Base-by-base conservation (phyloP, 257 asterid genomes). In the Ophiorrhiza pumila region DNA sequence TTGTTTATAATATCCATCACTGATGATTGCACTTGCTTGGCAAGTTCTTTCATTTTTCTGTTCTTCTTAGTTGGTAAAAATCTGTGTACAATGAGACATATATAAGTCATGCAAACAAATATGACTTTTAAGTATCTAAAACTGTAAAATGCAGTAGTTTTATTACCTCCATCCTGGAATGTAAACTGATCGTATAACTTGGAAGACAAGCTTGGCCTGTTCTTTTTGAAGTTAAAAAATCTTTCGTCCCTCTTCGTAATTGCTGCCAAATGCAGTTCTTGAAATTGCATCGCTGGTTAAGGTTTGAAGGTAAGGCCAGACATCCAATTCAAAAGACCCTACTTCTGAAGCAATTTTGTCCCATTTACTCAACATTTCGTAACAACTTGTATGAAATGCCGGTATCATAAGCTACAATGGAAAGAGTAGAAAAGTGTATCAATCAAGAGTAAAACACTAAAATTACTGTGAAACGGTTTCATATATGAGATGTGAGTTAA, bases 331-430 rank as follows among this genome's bases (percentile, higher is more conserved):
- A 20, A n/a, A 39, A 0, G 82, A 79, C 13, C 80, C 86, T 27
- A 71, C 78, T 4, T 74, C 57, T 1, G 71, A 34, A 18, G 57
- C 59, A n/a, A 83, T 56, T 41, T 78, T 69, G 4, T 85, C 86
- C 91, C 92, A 88, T 81, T 88, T 83, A 47, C 77, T 87, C 80
- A 86, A 56, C 89, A 90, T 83, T 32, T 90, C 92, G 39, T 22
- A 56, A 42, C 89, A 85, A 58, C 92, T 83, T 78, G 73, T 12
- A 58, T 85, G 57, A 66, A 90, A 90, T 2, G 87, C 76, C 23
- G 91, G 90, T 42, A 84, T 14, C 91, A 81, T 85, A 62, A 55
- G 73, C 95, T 87, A 74, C 5, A 64, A 25, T 4, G 49, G 29
- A 29, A 46, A 42, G n/a, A 3, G 12, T 32, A 49, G n/a, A n/a